Conservation (phyloP, 441 rosid genomes). For the Gossypium gossypioides region DNA sequence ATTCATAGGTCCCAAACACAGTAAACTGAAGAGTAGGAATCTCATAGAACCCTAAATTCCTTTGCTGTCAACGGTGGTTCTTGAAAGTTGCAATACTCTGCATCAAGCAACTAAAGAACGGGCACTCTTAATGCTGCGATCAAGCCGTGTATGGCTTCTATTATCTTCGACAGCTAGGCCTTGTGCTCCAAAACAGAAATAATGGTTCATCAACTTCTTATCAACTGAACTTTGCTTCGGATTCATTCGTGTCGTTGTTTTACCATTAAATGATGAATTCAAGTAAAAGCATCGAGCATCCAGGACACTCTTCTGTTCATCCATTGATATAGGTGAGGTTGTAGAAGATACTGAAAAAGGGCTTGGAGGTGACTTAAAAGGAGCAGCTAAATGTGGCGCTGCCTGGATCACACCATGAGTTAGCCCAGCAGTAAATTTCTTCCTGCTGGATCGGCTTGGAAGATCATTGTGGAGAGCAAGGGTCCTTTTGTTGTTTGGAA, state of each 20-base stretch:
- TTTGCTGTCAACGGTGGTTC: background rate
- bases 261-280: conserved; percentile 11
- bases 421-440: conserved; percentile 52
- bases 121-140: conserved; percentile 31
- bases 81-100: background rate
- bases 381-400: conserved; percentile 28
- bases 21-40: background rate
- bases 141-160: conserved; percentile 16
- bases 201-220: conserved; percentile 51
- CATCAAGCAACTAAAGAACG: conserved; percentile 41
- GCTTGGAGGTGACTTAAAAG: conserved; percentile 33
- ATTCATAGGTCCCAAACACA: background rate
- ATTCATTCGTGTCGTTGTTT: conserved; percentile 17
- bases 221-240: conserved; percentile 29
- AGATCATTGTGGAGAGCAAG: conserved; percentile 39
- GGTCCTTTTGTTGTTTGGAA: conserved; percentile 31
- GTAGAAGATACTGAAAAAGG: conserved; percentile 29
- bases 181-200: conserved; percentile 59
- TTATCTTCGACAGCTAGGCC: conserved; percentile 46
- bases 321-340: conserved; percentile 31
- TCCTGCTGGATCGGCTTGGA: conserved; percentile 64
- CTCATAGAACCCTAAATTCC: background rate
- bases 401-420: conserved; percentile 68
- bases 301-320: conserved; percentile 24
- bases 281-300: conserved; percentile 9